Evolutionary conservation across 2,329 filamentous ascomycete genomes (phyloP).

Genomic region (Aspergillus versicolor): DNA sequence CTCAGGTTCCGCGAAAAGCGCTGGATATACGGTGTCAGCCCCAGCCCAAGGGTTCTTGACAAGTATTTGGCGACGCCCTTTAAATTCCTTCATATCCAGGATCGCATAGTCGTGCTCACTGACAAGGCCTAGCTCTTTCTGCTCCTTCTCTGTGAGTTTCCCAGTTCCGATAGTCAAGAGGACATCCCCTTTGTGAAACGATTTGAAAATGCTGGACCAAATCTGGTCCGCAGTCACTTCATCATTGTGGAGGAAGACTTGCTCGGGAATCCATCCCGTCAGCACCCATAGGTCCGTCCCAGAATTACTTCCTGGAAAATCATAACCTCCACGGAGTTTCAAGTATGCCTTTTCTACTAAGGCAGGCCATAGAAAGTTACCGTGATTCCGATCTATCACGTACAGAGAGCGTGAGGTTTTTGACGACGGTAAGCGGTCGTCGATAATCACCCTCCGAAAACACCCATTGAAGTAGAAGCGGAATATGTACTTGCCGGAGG

Average conservation of each 20-base stretch:
- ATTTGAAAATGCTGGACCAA: conserved; percentile 74
- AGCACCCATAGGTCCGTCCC: conserved; percentile 91
- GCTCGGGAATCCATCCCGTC: conserved; percentile 95
- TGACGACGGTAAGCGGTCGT: conserved; percentile 79
- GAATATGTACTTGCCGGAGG: conserved; percentile 85
- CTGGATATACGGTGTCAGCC: conserved; percentile 55
- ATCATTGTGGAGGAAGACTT: conserved; percentile 85
- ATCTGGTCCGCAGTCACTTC: conserved; percentile 73
- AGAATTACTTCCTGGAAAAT: conserved; percentile 96
- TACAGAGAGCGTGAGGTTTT: conserved; percentile 74
- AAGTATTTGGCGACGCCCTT: conserved; percentile 66
- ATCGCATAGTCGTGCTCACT: conserved; percentile 94
- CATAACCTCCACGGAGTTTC: conserved; percentile 92
- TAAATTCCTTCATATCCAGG: conserved; percentile 68
- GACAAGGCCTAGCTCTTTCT: conserved; percentile 76
- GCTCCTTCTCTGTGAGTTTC: conserved; percentile 71
- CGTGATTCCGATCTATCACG: conserved; percentile 82
- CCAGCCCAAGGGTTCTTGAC: conserved; percentile 93
- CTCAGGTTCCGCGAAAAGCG: conserved; percentile 18
- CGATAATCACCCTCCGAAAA: conserved; percentile 80
- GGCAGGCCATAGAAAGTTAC: conserved; percentile 83
- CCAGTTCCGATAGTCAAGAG: conserved; percentile 90
- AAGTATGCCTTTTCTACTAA: conserved; percentile 94
- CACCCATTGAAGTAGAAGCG: conserved; percentile 96
- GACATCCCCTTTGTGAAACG: conserved; percentile 76